phyloP scores from a whole-genome alignment of 169 alveolate species.

The Plasmodium vinckei region DNA sequence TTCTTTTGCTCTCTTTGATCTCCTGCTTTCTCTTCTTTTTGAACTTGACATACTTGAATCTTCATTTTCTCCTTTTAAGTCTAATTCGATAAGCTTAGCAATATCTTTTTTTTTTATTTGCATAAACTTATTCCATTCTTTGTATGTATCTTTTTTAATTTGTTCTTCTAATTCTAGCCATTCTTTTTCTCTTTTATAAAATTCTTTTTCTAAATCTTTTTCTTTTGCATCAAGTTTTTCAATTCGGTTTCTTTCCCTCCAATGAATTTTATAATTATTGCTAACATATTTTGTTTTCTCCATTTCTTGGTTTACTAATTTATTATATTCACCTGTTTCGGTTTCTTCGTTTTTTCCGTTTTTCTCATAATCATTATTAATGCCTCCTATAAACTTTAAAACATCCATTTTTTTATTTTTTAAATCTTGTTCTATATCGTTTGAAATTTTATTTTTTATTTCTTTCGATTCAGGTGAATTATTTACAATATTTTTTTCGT shows the following conservation, averaged over 20 bases:
- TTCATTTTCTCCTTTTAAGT: slow-evolving; percentile 68
- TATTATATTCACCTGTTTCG: neutral
- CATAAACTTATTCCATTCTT: slow-evolving; percentile 57
- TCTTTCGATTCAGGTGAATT: neutral
- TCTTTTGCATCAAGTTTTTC: slow-evolving; percentile 68
- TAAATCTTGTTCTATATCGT: slow-evolving; percentile 18
- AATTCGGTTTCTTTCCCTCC: slow-evolving; percentile 80
- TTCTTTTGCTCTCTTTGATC: slow-evolving; percentile 41
- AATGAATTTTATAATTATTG: slow-evolving; percentile 78
- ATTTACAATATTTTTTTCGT: neutral
- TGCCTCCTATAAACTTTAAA: neutral
- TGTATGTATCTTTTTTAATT: slow-evolving; percentile 69
- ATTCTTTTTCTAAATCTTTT: slow-evolving; percentile 76
- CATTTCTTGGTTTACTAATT: neutral
- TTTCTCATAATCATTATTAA: slow-evolving; percentile 18
- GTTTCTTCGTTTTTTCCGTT: neutral
- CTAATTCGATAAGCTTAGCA: slow-evolving; percentile 55
- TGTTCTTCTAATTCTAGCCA: slow-evolving; percentile 84
- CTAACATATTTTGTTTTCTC: slow-evolving; percentile 26
- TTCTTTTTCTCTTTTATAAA: slow-evolving; percentile 77
- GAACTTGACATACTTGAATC: slow-evolving; percentile 19
- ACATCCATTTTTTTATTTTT: slow-evolving; percentile 14
- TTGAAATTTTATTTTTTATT: slow-evolving; percentile 20
- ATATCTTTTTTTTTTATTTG: slow-evolving; percentile 60
- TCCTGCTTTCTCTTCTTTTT: slow-evolving; percentile 66